Percentiles rank a stretch among this genome's conserved stretches.
Evolutionary conservation across 2,329 filamentous ascomycete genomes (phyloP).

Genomic region (Amphichorda felina): DNA sequence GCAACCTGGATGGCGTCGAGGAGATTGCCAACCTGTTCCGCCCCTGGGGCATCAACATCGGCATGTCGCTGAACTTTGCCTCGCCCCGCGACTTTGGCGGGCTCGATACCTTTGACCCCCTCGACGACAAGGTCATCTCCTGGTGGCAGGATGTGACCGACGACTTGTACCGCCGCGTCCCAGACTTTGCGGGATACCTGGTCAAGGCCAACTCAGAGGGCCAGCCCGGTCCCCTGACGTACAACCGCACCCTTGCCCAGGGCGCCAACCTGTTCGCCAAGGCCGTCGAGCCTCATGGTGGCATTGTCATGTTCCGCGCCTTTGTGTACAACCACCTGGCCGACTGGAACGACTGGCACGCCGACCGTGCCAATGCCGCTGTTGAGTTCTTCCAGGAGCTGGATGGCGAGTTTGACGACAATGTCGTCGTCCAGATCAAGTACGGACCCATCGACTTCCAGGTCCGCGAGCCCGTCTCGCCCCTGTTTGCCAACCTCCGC

Average conservation of each 20-base stretch:
- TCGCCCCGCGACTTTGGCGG: slow-evolving; percentile 45
- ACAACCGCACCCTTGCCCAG: slow-evolving; percentile 57
- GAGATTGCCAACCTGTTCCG: slow-evolving; percentile 53
- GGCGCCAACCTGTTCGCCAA: slow-evolving; percentile 58
- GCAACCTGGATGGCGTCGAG: slow-evolving; percentile 49
- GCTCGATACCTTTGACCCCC: slow-evolving; percentile 51
- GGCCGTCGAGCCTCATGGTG: slow-evolving; percentile 43
- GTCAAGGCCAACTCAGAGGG: slow-evolving; percentile 65
- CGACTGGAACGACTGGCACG: slow-evolving; percentile 48
- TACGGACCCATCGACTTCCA: slow-evolving; percentile 60
- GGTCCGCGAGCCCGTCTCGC: slow-evolving; percentile 45
- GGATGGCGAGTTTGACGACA: slow-evolving; percentile 55
- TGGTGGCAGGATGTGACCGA: slow-evolving; percentile 53
- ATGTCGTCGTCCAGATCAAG: slow-evolving; percentile 63
- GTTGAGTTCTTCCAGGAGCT: slow-evolving; percentile 54
- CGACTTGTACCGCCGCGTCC: slow-evolving; percentile 46
- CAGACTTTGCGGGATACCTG: slow-evolving; percentile 57
- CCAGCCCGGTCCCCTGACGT: slow-evolving; percentile 56
- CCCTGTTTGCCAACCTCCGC: slow-evolving; percentile 43
- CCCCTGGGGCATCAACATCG: slow-evolving; percentile 54
- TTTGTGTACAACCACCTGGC: slow-evolving; percentile 55
- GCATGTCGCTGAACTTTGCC: slow-evolving; percentile 57
- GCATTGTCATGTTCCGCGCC: slow-evolving; percentile 57
- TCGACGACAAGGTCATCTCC: slow-evolving; percentile 43
- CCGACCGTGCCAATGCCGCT: slow-evolving; percentile 58